Evolutionary conservation across 768 basidiomycete genomes (phyloP), one percentile per base, ranked within the genome.

Genomic region (Antrodiella citrinella): DNA sequence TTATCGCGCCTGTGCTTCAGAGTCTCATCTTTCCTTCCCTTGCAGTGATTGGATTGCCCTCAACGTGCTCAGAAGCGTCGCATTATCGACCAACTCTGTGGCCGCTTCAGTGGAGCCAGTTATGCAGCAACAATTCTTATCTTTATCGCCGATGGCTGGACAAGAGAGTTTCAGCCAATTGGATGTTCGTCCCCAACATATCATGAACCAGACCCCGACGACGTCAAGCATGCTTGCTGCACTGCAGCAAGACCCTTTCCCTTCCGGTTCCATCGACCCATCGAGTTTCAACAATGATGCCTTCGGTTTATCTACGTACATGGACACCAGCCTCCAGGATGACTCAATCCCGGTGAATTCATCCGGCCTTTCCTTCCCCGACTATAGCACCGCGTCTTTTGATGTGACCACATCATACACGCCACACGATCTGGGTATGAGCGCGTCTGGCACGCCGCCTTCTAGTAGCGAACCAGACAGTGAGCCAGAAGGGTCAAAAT

Each of bases 151-250:
- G n/a, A 91, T 91, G 88, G 77, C 83, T 24, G 89, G 88, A 21
- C 87, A 91, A 60, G 90, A 91, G 65, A 82, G 69, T 60, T 91
- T 90, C 47, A 58, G 64, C 57, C 60, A 74, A 30, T 72, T 86
- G 59, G 86, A 87, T 54, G 74, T 74, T 52, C 74, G 83, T 43
- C 74, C 84, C 15, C 68, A 69, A 50, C 77, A 77, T 47, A 65
- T 80, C 59, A 86, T 91, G 82, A 77, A 74, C 15, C 82, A 89
- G 63, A 88, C 87, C 18, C 89, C 90, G 5, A 91, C 89, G 4
- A 90, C 88, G 22, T 89, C 88, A 51, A 91, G 86, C 67, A 91
- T 92, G 90, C 77, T 91, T 56, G 90, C 90, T 30, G 88, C 88
- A 9, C 72, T 92, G 57, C 88, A 90, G 63, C 41, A 43, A 19